Conservation (phyloP, 768 basidiomycete species). For the Kwoniella heveanensis region DNA sequence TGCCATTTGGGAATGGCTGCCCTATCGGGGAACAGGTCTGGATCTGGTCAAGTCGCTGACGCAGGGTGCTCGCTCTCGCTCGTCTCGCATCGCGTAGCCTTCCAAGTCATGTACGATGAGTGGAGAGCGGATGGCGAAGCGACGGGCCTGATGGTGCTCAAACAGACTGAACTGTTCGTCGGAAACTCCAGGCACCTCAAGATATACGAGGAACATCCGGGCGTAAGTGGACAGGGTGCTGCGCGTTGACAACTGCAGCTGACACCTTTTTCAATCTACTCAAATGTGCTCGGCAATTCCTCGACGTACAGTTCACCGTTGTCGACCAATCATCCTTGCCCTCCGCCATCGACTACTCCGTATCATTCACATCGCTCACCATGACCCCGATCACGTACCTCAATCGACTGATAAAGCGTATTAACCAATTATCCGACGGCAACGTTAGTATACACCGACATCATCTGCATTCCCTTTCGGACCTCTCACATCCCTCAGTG, state of each 20-base stretch:
- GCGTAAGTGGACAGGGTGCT: conserved; percentile 48
- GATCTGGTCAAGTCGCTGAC: too few species aligned
- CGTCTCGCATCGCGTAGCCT: too few species aligned
- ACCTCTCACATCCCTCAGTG: conserved; percentile 24
- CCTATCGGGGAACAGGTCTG: too few species aligned
- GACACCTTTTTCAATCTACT: too few species aligned
- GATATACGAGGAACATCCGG: conserved; percentile 52
- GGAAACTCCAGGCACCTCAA: conserved; percentile 48
- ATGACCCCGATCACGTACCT: conserved; percentile 54
- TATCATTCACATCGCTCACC: conserved; percentile 56
- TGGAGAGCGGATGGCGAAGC: conserved; percentile 27
- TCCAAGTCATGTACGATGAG: conserved; percentile 50
- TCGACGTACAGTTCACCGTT: conserved; percentile 26
- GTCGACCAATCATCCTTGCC: conserved; percentile 2
- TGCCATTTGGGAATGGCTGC: too few species aligned
- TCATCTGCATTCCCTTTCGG: conserved; percentile 37
- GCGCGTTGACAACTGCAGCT: too few species aligned
- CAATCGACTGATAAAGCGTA: conserved; percentile 35
- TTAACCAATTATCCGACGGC: conserved; percentile 28
- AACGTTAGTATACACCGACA: conserved; percentile 34
- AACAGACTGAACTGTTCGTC: conserved; percentile 55
- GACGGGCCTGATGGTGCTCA: conserved; percentile 49
- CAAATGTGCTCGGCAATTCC: too few species aligned
- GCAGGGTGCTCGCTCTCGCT: too few species aligned
- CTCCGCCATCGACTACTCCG: conserved; percentile 36